Percentiles rank a stretch among this genome's conserved stretches.
phyloP scores from a whole-genome alignment of 306 rosid genomes.

The Quercus wislizeni region DNA sequence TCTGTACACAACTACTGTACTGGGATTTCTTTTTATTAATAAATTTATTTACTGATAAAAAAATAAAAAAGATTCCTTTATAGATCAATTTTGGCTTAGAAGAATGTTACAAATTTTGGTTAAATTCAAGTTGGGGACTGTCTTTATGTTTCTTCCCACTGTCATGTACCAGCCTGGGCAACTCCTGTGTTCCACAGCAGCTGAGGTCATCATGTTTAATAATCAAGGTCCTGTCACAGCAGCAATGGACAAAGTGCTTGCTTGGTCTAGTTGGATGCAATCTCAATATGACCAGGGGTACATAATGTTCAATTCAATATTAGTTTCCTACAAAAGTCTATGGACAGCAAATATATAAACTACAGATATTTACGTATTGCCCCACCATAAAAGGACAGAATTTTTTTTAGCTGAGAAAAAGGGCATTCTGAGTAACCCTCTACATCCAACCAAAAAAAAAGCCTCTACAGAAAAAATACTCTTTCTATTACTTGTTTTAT shows the following conservation, averaged over 20 bases:
- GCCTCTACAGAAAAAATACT: not conserved
- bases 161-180: not conserved
- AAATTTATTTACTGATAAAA: not conserved
- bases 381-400: not conserved
- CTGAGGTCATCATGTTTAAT: not conserved
- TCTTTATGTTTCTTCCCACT: not conserved
- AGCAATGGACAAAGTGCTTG: not conserved
- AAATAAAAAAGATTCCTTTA: not conserved
- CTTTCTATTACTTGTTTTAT: conserved; percentile 1
- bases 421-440: not conserved
- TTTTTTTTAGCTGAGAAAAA: not conserved
- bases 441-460: not conserved
- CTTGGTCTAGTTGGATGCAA: not conserved
- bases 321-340: not conserved
- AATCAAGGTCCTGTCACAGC: not conserved
- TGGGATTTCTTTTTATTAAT: too few relatives aligned
- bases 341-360: not conserved
- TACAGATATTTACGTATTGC: not conserved
- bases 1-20: too few relatives aligned
- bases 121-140: not conserved
- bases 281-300: not conserved
- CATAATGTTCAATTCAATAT: not conserved
- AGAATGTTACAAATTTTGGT: not conserved
- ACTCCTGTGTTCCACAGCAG: not conserved
- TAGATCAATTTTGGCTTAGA: not conserved